Base-by-base conservation (phyloP, 768 basidiomycete genomes). In the Tulasnella sp. region DNA sequence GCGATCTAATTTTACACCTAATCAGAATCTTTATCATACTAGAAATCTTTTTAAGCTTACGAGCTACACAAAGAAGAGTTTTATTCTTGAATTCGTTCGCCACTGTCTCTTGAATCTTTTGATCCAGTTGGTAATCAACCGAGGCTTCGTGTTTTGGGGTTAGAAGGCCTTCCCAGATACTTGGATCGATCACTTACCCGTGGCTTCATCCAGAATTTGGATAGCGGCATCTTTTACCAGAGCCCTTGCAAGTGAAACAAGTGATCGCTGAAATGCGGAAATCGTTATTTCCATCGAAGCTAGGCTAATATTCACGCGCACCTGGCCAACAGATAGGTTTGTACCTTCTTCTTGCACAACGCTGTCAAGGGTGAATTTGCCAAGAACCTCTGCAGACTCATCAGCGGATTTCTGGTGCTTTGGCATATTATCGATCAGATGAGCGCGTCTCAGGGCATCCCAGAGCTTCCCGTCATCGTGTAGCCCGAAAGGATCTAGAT, bases 261-360 rank as follows among this genome's bases (percentile, higher is more conserved):
- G 45, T 24, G 45, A 57, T 7, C 70, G 53, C n/a, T n/a, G n/a
- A n/a, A n/a, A n/a, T n/a, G n/a, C n/a, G n/a, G n/a, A n/a, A n/a
- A n/a, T n/a, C n/a, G n/a, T n/a, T n/a, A n/a, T n/a, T n/a, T n/a
- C n/a, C n/a, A n/a, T n/a, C n/a, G n/a, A n/a, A n/a, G n/a, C n/a
- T n/a, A n/a, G n/a, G n/a, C n/a, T n/a, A n/a, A n/a, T n/a, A n/a
- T n/a, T n/a, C n/a, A n/a, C n/a, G n/a, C n/a, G n/a, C n/a, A n/a
- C n/a, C 56, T 70, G 54, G n/a, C 70, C 67, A 44, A 59, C 57
- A 4, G 47, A 63, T 24, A 69, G 55, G 47, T 67, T 67, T 3
- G 57, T 53, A 1, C 70, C 70, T 54, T 72, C 70, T 31, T 69
- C 68, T 43, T 72, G 69, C 28, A 71, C 61, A 1, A 57, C 58